phyloP scores from a whole-genome alignment of 2,329 filamentous ascomycete genomes.

The Ophiostoma himal-ulmi region DNA sequence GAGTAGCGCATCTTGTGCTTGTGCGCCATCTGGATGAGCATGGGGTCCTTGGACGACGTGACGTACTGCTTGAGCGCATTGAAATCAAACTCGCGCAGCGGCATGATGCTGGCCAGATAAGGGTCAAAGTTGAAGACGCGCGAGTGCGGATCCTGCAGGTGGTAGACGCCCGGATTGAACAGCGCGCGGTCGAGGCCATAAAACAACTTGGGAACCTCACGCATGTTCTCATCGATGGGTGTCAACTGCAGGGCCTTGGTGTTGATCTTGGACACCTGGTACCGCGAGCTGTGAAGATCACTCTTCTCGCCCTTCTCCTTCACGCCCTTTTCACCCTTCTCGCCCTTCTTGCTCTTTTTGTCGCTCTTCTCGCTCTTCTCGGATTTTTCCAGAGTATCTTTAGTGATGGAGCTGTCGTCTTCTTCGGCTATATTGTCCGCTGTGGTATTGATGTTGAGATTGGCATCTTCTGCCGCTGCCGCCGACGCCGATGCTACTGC shows the following conservation, averaged over 20 bases:
- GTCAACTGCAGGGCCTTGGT: conserved; percentile 29
- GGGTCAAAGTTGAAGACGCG: conserved; percentile 96
- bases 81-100: conserved; percentile 87
- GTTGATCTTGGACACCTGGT: conserved; percentile 29
- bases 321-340: not conserved
- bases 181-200: conserved; percentile 83
- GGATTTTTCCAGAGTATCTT: too few relatives aligned
- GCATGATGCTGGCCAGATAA: conserved; percentile 89
- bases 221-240: conserved; percentile 34
- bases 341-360: not conserved
- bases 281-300: not conserved
- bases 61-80: conserved; percentile 78
- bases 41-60: conserved; percentile 79
- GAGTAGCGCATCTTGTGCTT: conserved; percentile 71
- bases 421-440: too few relatives aligned
- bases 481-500: not conserved
- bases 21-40: conserved; percentile 62
- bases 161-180: conserved; percentile 91
- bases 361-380: not conserved
- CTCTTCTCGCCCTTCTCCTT: not conserved
- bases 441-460: not conserved
- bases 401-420: not conserved
- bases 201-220: conserved; percentile 54
- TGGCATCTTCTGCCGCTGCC: not conserved
- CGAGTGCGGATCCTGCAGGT: conserved; percentile 80